These are phyloP conservation scores for Xylaria sp. DNA, from an alignment of 2,329 filamentous ascomycete genomes.

Conservation along the genomic window DNA sequence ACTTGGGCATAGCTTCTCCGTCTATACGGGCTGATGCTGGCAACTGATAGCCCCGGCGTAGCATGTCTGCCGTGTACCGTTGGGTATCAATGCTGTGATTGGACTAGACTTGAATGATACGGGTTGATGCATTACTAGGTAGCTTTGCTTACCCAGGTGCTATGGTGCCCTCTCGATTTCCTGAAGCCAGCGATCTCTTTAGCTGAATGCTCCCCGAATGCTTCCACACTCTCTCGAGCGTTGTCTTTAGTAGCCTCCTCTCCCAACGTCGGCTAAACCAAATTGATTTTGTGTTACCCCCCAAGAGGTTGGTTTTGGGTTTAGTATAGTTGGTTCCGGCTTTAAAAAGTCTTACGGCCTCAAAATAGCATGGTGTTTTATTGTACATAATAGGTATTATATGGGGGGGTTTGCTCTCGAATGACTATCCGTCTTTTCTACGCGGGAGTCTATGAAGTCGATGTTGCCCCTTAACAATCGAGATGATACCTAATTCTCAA, in stretches of 20 bases:
- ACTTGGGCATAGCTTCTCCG: neutral
- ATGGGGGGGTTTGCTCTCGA: no score
- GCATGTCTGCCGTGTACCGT: constrained; percentile 10
- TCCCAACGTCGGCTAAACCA: no score
- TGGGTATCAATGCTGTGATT: neutral
- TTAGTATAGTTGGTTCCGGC: no score
- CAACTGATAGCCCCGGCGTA: neutral
- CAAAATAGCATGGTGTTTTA: no score
- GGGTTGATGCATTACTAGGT: neutral
- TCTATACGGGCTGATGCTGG: neutral
- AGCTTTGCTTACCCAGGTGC: neutral
- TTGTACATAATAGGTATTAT: no score
- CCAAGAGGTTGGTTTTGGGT: no score
- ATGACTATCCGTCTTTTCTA: no score
- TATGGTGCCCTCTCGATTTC: neutral
- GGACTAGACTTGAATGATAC: constrained; percentile 7
- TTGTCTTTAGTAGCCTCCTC: neutral
- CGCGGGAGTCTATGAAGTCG: no score
- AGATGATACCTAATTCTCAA: no score
- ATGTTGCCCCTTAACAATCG: no score
- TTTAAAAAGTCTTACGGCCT: no score
- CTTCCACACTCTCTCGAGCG: neutral
- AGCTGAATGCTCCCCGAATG: neutral
- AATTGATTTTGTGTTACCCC: no score
- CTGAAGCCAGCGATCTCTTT: neutral